Percentiles rank a stretch among this genome's conserved stretches.
Conservation (phyloP, 2,329 filamentous ascomycete genomes). For the Graphilbum ipis-grandicollis region DNA sequence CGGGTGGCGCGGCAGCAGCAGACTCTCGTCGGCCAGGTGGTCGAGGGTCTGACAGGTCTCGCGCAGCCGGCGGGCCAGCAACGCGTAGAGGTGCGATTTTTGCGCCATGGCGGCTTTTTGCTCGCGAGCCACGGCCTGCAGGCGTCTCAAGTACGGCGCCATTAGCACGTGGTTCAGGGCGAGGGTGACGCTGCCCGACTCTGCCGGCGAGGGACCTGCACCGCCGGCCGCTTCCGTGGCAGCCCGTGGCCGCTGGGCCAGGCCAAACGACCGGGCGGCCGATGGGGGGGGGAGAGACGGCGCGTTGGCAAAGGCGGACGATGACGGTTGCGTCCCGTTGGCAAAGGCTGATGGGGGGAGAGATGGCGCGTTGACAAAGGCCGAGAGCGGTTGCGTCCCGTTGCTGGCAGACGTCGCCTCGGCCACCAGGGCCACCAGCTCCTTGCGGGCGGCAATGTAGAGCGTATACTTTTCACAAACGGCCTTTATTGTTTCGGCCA, state of each 20-base stretch:
- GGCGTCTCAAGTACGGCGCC: slow-evolving; percentile 35
- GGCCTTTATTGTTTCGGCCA: slow-evolving; percentile 22
- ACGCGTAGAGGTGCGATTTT: slow-evolving; percentile 36
- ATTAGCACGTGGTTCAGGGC: slow-evolving; percentile 23
- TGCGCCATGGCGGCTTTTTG: slow-evolving; percentile 41
- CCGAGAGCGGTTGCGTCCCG: background rate
- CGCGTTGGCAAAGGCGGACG: slow-evolving; percentile 9
- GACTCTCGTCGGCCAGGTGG: slow-evolving; percentile 43
- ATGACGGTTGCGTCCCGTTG: background rate
- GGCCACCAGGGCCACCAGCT: slow-evolving; percentile 20
- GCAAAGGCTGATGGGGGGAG: no score
- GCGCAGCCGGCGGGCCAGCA: slow-evolving; percentile 31
- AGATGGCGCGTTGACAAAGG: no score
- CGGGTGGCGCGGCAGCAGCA: slow-evolving; percentile 36
- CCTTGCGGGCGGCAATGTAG: slow-evolving; percentile 32
- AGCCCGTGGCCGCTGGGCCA: background rate
- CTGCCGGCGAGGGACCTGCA: background rate
- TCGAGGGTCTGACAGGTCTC: slow-evolving; percentile 31
- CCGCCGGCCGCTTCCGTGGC: background rate
- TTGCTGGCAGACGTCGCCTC: background rate
- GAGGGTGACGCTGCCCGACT: background rate
- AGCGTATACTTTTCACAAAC: slow-evolving; percentile 36
- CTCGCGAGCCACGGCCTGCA: slow-evolving; percentile 33
- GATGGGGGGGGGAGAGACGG: slow-evolving; percentile 14
- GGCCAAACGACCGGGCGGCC: background rate